Conservation (phyloP, 331 rosid genomes). For the Pyracantha coccinea region DNA sequence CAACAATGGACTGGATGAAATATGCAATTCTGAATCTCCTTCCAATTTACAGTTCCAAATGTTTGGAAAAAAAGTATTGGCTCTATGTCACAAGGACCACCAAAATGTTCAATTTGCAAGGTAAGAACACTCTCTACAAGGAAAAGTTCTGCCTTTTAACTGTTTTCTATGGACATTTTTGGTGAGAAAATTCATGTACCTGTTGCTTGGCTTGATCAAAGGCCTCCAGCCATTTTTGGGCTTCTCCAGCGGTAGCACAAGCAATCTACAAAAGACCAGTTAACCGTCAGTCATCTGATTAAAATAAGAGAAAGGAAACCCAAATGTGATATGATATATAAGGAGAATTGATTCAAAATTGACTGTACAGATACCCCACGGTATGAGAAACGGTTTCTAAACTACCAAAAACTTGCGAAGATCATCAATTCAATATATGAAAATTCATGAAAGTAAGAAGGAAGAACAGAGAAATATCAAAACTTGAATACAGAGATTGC, state of each 20-base stretch:
- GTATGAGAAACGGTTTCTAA: background rate
- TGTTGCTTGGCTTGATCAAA: slow-evolving; percentile 97
- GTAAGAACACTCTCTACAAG: background rate
- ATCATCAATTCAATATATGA: background rate
- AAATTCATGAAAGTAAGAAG: background rate
- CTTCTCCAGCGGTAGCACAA: slow-evolving; percentile 75
- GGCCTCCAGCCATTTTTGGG: slow-evolving; percentile 86
- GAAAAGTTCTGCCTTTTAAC: background rate
- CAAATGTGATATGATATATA: background rate
- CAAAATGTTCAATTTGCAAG: background rate
- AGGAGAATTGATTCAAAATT: background rate
- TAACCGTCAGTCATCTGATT: background rate
- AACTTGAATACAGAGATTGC: background rate
- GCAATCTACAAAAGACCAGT: slow-evolving; percentile 63
- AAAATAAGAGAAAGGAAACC: background rate
- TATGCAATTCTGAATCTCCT: background rate
- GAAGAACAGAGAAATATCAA: background rate
- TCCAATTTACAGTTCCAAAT: background rate
- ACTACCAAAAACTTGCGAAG: background rate
- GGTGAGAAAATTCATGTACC: slow-evolving; percentile 35
- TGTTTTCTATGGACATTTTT: background rate
- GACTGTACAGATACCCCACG: no score
- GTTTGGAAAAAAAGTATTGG: background rate
- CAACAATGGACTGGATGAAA: slow-evolving; percentile 3
- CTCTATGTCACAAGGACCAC: slow-evolving; percentile 11